These are phyloP conservation scores for Bisporella sp. DNA, from an alignment of 2,329 filamentous ascomycete genomes.

Conservation along the genomic window DNA sequence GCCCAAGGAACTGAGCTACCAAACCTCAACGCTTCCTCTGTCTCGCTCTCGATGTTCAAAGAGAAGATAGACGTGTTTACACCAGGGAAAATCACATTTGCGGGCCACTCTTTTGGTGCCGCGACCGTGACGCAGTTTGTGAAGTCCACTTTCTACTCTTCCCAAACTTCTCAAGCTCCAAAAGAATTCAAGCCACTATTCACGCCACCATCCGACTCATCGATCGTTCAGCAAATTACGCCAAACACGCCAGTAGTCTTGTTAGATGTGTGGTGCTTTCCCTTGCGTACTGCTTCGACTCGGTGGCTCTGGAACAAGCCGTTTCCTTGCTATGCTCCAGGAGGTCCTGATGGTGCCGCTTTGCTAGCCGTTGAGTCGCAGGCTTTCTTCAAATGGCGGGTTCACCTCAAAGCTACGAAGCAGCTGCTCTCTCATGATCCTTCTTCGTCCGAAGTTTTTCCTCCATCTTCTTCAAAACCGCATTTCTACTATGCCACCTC, in stretches of 20 bases:
- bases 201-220: slow-evolving; percentile 45
- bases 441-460: slow-evolving; percentile 25
- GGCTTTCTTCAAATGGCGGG: slow-evolving; percentile 71
- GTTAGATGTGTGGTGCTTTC: slow-evolving; percentile 76
- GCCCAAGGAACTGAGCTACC: slow-evolving; percentile 45
- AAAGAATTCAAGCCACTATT: slow-evolving; percentile 52
- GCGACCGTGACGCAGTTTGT: slow-evolving; percentile 69
- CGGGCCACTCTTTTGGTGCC: slow-evolving; percentile 76
- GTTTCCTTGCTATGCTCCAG: slow-evolving; percentile 56
- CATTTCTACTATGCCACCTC: slow-evolving; percentile 67
- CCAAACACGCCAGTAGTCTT: slow-evolving; percentile 58
- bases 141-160: slow-evolving; percentile 68
- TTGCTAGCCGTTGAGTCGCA: slow-evolving; percentile 69
- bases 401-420: slow-evolving; percentile 64
- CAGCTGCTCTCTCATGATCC: slow-evolving; percentile 55
- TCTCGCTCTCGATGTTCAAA: slow-evolving; percentile 51
- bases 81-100: slow-evolving; percentile 67
- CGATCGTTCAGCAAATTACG: slow-evolving; percentile 60
- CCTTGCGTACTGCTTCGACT: slow-evolving; percentile 56
- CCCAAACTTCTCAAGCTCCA: slow-evolving; percentile 34
- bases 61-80: slow-evolving; percentile 58
- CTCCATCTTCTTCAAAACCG: slow-evolving; percentile 32
- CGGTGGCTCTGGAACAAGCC: slow-evolving; percentile 63
- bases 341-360: slow-evolving; percentile 47
- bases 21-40: slow-evolving; percentile 45